These are phyloP conservation scores for Rhododendron molle DNA, from an alignment of 148 eudicot species.

Conservation along the genomic window DNA sequence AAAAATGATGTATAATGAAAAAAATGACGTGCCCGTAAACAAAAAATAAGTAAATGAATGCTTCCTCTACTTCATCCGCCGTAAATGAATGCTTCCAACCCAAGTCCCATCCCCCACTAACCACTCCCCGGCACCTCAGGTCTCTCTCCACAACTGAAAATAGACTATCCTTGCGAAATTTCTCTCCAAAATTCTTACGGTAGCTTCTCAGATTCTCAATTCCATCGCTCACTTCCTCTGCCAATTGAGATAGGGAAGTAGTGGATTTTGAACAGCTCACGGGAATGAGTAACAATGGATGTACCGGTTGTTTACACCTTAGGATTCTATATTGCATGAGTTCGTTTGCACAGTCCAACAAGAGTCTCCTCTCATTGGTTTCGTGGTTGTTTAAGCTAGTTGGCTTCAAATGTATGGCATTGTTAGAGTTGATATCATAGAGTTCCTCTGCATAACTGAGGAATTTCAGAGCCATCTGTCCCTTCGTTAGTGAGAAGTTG, in stretches of 20 bases:
- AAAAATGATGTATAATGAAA: too few species aligned
- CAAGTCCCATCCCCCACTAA: conserved; percentile 40
- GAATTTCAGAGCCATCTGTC: too few species aligned
- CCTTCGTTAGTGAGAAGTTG: too few species aligned
- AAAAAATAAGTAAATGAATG: too few species aligned
- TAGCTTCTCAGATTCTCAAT: conserved; percentile 41
- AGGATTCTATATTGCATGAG: conserved; percentile 37
- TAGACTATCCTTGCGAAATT: conserved; percentile 27
- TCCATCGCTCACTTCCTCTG: conserved; percentile 45
- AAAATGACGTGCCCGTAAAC: too few species aligned
- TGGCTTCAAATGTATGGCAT: conserved; percentile 6
- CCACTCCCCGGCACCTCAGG: conserved; percentile 30
- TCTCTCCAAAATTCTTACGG: conserved; percentile 15
- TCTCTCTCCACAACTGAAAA: conserved; percentile 43
- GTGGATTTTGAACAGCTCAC: conserved; percentile 11
- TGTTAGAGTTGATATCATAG: conserved; percentile 26
- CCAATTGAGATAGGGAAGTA: conserved; percentile 30
- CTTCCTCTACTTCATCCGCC: conserved; percentile 39
- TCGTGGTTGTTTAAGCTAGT: conserved; percentile 13
- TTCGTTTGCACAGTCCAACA: conserved; percentile 62
- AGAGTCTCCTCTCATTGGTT: conserved; percentile 21
- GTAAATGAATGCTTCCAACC: conserved; percentile 57
- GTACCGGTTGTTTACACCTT: background rate
- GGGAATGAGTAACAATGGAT: conserved; percentile 24
- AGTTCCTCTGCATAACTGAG: conserved; percentile 39